Evolutionary conservation across 2,329 filamentous ascomycete genomes (phyloP).

Genomic region (Nigrospora sphaerica): DNA sequence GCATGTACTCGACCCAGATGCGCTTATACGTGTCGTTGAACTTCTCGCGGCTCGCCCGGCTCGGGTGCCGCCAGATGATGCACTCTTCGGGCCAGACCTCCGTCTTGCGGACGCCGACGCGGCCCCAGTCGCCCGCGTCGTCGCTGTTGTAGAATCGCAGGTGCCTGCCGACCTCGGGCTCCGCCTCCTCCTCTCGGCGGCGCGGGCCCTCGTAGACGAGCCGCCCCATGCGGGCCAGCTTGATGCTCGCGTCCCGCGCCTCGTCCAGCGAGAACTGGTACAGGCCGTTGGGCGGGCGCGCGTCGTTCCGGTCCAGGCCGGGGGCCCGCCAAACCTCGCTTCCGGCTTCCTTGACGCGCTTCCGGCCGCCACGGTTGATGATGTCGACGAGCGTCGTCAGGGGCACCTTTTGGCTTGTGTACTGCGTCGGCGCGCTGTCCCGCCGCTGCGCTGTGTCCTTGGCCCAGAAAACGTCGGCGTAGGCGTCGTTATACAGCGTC

Average conservation of each 20-base stretch:
- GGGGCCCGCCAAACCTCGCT: background rate
- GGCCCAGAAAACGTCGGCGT: constrained; percentile 3
- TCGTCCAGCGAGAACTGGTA: constrained; percentile 21
- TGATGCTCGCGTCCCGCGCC: constrained; percentile 8
- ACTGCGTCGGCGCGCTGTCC: background rate
- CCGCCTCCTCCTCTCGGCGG: background rate
- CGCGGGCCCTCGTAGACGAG: constrained; percentile 14
- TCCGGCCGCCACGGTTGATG: constrained; percentile 3
- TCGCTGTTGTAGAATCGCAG: background rate
- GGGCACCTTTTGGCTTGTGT: constrained; percentile 1
- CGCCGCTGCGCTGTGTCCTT: background rate
- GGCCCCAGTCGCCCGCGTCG: background rate
- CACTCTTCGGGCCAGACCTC: constrained; percentile 20
- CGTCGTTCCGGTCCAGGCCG: constrained; percentile 1
- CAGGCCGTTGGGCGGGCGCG: constrained; percentile 14
- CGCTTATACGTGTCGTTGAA: constrained; percentile 2
- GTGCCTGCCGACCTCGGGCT: background rate
- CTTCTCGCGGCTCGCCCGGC: background rate
- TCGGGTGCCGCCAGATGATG: constrained; percentile 17
- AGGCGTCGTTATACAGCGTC: constrained; percentile 12
- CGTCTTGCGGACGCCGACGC: constrained; percentile 12
- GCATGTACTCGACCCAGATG: background rate
- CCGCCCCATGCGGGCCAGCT: constrained; percentile 12
- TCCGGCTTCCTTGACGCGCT: background rate
- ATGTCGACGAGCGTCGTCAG: constrained; percentile 7